Evolutionary conservation across 208 protist genomes (phyloP).

Genomic region (Leishmania braziliensis): DNA sequence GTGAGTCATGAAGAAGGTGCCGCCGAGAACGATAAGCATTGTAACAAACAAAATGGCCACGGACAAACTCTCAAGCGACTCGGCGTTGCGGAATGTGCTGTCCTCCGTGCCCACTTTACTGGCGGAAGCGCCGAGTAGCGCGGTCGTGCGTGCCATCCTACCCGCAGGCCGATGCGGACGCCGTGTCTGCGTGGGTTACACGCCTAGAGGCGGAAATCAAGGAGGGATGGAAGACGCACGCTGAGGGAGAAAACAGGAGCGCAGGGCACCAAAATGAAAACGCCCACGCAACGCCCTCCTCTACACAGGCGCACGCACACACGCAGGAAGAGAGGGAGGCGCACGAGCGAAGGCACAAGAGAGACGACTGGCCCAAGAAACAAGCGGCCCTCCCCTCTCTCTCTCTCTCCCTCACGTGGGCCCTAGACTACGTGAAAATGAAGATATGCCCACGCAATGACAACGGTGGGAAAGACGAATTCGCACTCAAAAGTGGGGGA

Average conservation of each 20-base stretch:
- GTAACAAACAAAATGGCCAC: conserved; percentile 61
- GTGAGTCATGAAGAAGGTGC: conserved; percentile 75
- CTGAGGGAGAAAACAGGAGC: neutral
- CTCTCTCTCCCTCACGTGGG: neutral
- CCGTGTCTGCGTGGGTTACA: neutral
- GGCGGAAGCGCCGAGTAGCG: neutral
- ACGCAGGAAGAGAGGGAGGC: neutral
- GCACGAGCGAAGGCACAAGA: neutral
- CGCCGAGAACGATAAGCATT: conserved; percentile 77
- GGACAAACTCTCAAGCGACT: conserved; percentile 37
- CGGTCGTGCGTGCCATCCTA: neutral
- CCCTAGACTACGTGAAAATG: neutral
- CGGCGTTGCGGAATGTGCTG: neutral
- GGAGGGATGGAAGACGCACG: neutral
- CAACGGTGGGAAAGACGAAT: neutral
- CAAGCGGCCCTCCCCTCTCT: neutral
- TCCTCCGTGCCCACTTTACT: neutral
- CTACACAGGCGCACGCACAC: neutral
- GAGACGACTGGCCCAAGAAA: neutral
- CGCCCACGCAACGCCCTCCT: neutral
- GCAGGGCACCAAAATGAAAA: neutral
- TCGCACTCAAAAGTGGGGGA: neutral
- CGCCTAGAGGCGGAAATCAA: neutral
- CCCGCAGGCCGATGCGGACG: neutral
- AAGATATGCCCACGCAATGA: neutral